phyloP scores from a whole-genome alignment of 1,139 yeast genomes.

The Magnusiomyces sp. region DNA sequence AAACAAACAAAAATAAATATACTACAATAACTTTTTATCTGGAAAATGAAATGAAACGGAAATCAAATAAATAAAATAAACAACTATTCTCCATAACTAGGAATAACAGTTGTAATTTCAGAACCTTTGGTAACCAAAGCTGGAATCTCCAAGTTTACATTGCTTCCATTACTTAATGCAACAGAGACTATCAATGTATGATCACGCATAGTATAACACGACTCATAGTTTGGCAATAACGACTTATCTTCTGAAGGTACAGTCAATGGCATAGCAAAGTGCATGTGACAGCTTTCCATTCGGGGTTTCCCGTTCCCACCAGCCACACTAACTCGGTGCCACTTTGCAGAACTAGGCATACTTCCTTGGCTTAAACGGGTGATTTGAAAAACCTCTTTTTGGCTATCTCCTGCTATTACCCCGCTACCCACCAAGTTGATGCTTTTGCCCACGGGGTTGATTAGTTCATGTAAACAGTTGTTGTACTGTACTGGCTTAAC shows the following conservation, averaged over 20 bases:
- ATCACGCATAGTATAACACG: conserved; percentile 4
- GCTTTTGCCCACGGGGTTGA: background rate
- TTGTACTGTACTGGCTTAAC: background rate
- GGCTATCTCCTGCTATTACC: too few relatives aligned
- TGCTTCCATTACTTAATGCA: background rate
- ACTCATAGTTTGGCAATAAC: background rate
- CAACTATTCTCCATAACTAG: too few relatives aligned
- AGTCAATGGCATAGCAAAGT: background rate
- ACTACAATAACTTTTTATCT: too few relatives aligned
- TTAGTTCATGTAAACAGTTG: background rate
- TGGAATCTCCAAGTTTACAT: background rate
- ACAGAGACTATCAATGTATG: conserved; percentile 1
- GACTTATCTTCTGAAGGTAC: background rate
- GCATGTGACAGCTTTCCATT: too few relatives aligned
- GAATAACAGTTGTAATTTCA: too few relatives aligned
- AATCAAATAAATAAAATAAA: too few relatives aligned
- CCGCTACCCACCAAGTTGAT: too few relatives aligned
- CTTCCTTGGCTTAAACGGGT: background rate
- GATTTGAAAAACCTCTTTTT: background rate
- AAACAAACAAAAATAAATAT: too few relatives aligned
- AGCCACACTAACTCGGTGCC: background rate
- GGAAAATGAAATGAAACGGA: too few relatives aligned
- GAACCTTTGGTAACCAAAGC: background rate
- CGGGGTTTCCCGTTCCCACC: too few relatives aligned
- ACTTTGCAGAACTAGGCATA: background rate